Evolutionary conservation across 257 asterid species (phyloP).

Genomic region (Thymus quinquecostatus): DNA sequence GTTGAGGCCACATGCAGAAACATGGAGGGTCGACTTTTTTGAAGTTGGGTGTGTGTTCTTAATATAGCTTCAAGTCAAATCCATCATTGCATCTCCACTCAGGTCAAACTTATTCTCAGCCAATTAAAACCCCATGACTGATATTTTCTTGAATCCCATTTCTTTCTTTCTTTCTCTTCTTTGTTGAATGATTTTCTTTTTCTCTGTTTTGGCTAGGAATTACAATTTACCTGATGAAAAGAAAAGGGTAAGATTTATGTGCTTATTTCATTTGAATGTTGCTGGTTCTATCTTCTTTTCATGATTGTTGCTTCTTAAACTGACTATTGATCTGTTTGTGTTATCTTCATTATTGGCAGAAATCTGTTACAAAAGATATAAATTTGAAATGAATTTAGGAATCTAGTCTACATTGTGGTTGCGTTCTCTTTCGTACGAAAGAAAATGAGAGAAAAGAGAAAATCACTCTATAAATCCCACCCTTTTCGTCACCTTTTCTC

Average conservation of each 20-base stretch:
- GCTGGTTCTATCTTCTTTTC: neutral
- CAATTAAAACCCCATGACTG: slow-evolving; percentile 26
- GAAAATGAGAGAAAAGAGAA: too few relatives aligned
- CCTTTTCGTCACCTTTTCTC: too few relatives aligned
- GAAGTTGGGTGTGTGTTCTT: neutral
- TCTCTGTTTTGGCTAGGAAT: too few relatives aligned
- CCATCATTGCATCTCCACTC: slow-evolving; percentile 41
- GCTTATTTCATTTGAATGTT: neutral
- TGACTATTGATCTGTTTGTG: neutral
- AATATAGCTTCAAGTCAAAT: slow-evolving; percentile 35
- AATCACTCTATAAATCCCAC: too few relatives aligned
- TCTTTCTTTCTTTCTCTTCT: slow-evolving; percentile 10
- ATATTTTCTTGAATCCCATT: slow-evolving; percentile 29
- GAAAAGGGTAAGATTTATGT: neutral
- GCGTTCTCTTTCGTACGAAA: too few relatives aligned
- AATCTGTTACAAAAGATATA: too few relatives aligned
- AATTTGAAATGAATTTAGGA: neutral
- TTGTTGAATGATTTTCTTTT: neutral
- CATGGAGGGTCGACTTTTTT: neutral
- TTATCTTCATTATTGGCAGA: neutral
- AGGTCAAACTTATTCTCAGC: neutral
- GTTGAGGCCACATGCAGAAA: neutral
- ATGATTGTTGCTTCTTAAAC: neutral
- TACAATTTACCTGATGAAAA: neutral
- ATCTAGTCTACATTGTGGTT: neutral